Percentiles rank a stretch among this genome's conserved stretches.
phyloP scores from a whole-genome alignment of 2,329 filamentous ascomycete genomes.

The Akanthomyces dipterigenus region DNA sequence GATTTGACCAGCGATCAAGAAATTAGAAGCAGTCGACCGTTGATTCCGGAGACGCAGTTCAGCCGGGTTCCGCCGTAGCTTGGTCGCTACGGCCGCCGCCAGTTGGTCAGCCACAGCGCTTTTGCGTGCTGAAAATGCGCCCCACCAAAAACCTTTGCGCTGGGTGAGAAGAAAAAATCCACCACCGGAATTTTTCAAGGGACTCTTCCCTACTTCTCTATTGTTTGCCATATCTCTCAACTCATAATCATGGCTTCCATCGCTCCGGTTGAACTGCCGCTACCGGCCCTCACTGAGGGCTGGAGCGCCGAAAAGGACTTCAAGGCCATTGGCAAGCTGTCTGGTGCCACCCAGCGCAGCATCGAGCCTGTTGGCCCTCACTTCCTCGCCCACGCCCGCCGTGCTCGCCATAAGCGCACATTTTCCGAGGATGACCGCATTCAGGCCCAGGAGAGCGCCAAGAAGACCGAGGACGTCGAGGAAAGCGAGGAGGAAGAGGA shows the following conservation, averaged over 20 bases:
- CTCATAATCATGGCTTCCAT: slow-evolving; percentile 54
- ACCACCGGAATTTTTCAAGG: slow-evolving; percentile 14
- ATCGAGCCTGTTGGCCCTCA: slow-evolving; percentile 95
- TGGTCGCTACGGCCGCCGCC: too few relatives aligned
- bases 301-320: slow-evolving; percentile 91
- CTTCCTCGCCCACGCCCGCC: slow-evolving; percentile 94
- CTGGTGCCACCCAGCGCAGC: slow-evolving; percentile 71
- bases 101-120: slow-evolving; percentile 2
- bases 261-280: slow-evolving; percentile 53
- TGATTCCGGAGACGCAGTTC: slow-evolving; percentile 18
- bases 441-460: slow-evolving; percentile 88
- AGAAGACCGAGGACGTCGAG: slow-evolving; percentile 90
- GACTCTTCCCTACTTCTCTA: slow-evolving; percentile 12
- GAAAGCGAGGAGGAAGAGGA: slow-evolving; percentile 86
- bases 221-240: slow-evolving; percentile 16
- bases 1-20: neutral
- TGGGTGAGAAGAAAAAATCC: slow-evolving; percentile 4
- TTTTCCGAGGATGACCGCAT: slow-evolving; percentile 98
- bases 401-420: slow-evolving; percentile 91
- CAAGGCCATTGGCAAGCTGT: slow-evolving; percentile 73
- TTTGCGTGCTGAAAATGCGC: neutral
- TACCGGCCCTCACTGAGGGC: slow-evolving; percentile 70
- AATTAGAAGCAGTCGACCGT: neutral
- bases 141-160: slow-evolving; percentile 6
- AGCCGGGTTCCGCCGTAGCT: slow-evolving; percentile 17